Evolutionary conservation across 768 basidiomycete species (phyloP).

Genomic region (Rhodocollybia butyracea): DNA sequence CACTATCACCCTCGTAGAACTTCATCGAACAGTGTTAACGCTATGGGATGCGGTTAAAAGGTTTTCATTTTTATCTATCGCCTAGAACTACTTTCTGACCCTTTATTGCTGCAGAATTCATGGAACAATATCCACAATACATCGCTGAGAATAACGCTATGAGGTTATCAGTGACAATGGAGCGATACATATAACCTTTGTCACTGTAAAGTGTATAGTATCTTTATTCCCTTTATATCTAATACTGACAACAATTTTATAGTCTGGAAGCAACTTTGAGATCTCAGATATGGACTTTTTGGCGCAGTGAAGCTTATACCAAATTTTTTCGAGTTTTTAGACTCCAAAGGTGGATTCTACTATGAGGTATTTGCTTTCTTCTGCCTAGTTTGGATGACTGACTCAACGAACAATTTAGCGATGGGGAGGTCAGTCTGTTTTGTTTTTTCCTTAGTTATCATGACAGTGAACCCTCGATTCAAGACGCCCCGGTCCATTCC

Average conservation of each 20-base stretch:
- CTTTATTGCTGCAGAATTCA: constrained; percentile 42
- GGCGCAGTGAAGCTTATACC: constrained; percentile 61
- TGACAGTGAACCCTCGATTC: too few relatives aligned
- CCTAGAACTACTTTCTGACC: constrained; percentile 4
- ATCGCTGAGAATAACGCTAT: constrained; percentile 51
- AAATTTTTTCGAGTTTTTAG: constrained; percentile 65
- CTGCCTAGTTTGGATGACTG: constrained; percentile 45
- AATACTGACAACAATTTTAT: not conserved
- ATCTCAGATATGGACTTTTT: constrained; percentile 67
- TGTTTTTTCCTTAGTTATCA: too few relatives aligned
- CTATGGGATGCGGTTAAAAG: constrained; percentile 55
- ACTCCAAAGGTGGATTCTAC: constrained; percentile 65
- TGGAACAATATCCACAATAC: constrained; percentile 43
- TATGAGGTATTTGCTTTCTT: constrained; percentile 56
- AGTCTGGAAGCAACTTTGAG: constrained; percentile 68
- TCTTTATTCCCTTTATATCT: not conserved
- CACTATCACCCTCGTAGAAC: constrained; percentile 58
- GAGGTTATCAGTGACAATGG: constrained; percentile 51
- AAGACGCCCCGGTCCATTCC: constrained; percentile 58
- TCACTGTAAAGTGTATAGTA: constrained; percentile 51
- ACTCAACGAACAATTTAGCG: constrained; percentile 34
- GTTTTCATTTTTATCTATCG: constrained; percentile 13
- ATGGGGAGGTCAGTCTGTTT: too few relatives aligned
- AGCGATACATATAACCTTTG: constrained; percentile 46
- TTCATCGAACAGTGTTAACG: constrained; percentile 54